Conservation (phyloP, 176 grass and related monocot genomes). For the Coix lacrymajobi region DNA sequence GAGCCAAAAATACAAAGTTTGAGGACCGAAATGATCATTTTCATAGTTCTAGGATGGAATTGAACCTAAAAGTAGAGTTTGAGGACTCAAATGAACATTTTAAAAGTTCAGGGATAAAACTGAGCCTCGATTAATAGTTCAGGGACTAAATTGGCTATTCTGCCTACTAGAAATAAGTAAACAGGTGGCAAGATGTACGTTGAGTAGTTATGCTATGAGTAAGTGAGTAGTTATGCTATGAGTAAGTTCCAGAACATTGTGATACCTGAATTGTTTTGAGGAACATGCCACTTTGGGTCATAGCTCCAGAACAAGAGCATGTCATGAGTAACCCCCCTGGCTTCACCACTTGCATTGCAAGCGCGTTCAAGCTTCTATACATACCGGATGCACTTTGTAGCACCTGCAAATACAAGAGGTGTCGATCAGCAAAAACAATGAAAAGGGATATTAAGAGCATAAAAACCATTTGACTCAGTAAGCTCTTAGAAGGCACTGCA, state of each 20-base stretch:
- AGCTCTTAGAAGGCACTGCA: not conserved
- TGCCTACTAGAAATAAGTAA: not conserved
- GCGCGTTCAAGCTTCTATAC: slow-evolving; percentile 87
- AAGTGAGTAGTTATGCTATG: not conserved
- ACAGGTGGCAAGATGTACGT: not conserved
- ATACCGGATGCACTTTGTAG: slow-evolving; percentile 85
- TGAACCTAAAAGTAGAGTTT: too few relatives aligned
- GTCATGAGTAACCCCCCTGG: slow-evolving; percentile 87
- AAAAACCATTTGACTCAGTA: not conserved
- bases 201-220: not conserved
- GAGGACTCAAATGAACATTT: too few relatives aligned
- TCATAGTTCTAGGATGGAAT: too few relatives aligned
- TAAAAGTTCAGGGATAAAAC: too few relatives aligned
- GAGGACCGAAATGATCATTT: too few relatives aligned
- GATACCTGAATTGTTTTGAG: slow-evolving; percentile 71
- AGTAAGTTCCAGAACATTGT: not conserved
- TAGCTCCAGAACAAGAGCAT: slow-evolving; percentile 94
- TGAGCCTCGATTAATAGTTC: too few relatives aligned
- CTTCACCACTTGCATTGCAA: slow-evolving; percentile 84
- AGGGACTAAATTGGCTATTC: too few relatives aligned
- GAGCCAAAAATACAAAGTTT: too few relatives aligned
- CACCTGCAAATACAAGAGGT: slow-evolving; percentile 55
- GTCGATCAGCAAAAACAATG: not conserved
- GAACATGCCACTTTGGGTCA: slow-evolving; percentile 92
- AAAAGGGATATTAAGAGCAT: not conserved